A percentile compares a stretch with the other conserved stretches of the same genome.
phyloP scores from a whole-genome alignment of 805 yeast genomes.

The Starmerella gropengiesseri region DNA sequence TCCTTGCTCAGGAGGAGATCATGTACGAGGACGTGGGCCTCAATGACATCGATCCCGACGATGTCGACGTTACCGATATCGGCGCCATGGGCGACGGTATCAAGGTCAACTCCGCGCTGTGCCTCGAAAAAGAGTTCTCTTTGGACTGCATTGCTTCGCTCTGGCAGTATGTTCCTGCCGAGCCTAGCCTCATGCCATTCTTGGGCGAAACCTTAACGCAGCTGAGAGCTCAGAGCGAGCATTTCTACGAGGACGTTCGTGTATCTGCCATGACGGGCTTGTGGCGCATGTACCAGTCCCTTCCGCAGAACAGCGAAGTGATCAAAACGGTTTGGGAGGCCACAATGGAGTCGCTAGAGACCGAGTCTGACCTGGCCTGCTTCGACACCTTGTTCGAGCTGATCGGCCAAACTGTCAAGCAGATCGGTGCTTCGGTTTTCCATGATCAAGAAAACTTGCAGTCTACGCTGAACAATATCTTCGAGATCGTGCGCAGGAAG shows the following conservation, averaged over 20 bases:
- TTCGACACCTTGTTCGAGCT: slow-evolving; percentile 69
- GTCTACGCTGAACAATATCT: slow-evolving; percentile 55
- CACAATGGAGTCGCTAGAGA: slow-evolving; percentile 52
- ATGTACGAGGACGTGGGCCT: slow-evolving; percentile 28
- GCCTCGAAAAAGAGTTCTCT: slow-evolving; percentile 91
- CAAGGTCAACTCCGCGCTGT: slow-evolving; percentile 86
- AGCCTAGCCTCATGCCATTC: slow-evolving; percentile 27
- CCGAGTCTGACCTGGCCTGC: slow-evolving; percentile 76
- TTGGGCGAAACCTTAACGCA: slow-evolving; percentile 31
- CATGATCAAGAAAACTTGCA: slow-evolving; percentile 50
- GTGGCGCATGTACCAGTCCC: slow-evolving; percentile 73
- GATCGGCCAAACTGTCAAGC: slow-evolving; percentile 53
- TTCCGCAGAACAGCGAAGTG: slow-evolving; percentile 52
- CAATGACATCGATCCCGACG: slow-evolving; percentile 39
- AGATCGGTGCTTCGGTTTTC: slow-evolving; percentile 60
- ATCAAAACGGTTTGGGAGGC: slow-evolving; percentile 53
- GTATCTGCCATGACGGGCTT: slow-evolving; percentile 72
- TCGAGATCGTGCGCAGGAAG: slow-evolving; percentile 64
- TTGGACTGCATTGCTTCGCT: slow-evolving; percentile 74
- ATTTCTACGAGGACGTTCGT: slow-evolving; percentile 77
- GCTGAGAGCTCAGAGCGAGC: slow-evolving; percentile 63
- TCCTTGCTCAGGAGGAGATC: slow-evolving; percentile 80
- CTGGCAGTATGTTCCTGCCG: slow-evolving; percentile 57
- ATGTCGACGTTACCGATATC: slow-evolving; percentile 14
- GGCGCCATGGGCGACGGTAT: slow-evolving; percentile 46